Conservation (phyloP, 2,329 filamentous ascomycete species). For the Rutstroemia sydowiana region DNA sequence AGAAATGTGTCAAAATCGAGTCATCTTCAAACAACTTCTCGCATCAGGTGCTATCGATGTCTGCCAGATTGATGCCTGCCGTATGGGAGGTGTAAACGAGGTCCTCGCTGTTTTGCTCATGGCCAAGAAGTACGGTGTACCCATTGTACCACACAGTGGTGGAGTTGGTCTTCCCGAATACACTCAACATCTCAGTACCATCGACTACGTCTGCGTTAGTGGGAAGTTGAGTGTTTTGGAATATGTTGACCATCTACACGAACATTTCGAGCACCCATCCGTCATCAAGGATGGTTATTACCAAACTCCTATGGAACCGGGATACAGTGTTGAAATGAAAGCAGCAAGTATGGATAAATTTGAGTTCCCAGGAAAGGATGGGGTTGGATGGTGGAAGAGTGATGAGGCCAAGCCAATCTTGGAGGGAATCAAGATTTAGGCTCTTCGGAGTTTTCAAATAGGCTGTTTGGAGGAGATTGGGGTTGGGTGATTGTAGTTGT, state of each 20-base stretch:
- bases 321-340: conserved; percentile 94
- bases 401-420: conserved; percentile 39
- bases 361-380: conserved; percentile 62
- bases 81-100: conserved; percentile 85
- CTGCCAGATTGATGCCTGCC: conserved; percentile 85
- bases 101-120: conserved; percentile 84
- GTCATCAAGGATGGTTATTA: conserved; percentile 81
- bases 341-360: conserved; percentile 75
- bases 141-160: conserved; percentile 82
- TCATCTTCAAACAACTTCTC: conserved; percentile 89
- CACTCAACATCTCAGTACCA: conserved; percentile 85
- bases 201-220: conserved; percentile 83
- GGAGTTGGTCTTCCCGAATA: conserved; percentile 90
- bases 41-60: conserved; percentile 75
- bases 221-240: conserved; percentile 78
- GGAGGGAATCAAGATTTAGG: conserved; percentile 29
- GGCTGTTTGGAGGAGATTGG: too few relatives aligned
- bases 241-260: conserved; percentile 88
- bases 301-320: conserved; percentile 72
- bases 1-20: conserved; percentile 93
- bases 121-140: conserved; percentile 64
- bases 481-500: too few relatives aligned
- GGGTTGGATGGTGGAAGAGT: conserved; percentile 77
- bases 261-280: conserved; percentile 81
- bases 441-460: background rate